Conservation (phyloP, 1,284 basidiomycete genomes). For the Wolfiporia cocos region DNA sequence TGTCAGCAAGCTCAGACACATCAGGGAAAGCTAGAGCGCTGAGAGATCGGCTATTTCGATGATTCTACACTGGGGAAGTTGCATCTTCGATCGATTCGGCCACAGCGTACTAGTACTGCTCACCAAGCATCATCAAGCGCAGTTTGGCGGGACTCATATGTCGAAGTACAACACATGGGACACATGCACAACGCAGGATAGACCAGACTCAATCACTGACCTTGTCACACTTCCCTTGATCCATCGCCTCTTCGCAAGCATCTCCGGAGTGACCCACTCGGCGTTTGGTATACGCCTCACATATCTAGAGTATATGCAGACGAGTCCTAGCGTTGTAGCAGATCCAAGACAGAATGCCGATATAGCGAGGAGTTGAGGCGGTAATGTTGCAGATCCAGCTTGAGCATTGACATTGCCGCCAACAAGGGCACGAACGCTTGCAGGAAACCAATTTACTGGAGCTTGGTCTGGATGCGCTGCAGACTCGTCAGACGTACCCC, state of each 20-base stretch:
- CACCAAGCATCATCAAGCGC: too few species aligned
- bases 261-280: constrained; percentile 58
- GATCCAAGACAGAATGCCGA: constrained; percentile 37
- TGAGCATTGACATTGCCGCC: too few species aligned
- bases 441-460: neutral
- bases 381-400: constrained; percentile 6
- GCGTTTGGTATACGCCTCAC: constrained; percentile 53
- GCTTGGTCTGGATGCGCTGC: neutral
- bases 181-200: too few species aligned
- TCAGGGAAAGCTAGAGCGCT: too few species aligned
- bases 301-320: constrained; percentile 45
- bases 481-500: neutral
- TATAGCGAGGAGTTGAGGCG: constrained; percentile 13
- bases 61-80: too few species aligned
- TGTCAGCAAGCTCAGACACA: too few species aligned
- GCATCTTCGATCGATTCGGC: too few species aligned
- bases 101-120: too few species aligned
- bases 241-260: constrained; percentile 52
- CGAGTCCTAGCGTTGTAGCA: constrained; percentile 31
- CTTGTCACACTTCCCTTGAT: constrained; percentile 70
- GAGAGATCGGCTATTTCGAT: too few species aligned
- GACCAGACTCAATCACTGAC: constrained; percentile 44
- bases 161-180: too few species aligned
- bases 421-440: too few species aligned
- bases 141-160: too few species aligned